Evolutionary conservation across 1,284 basidiomycete species (phyloP), one percentile per base, ranked within the genome.

Genomic region (Mixia osmundae): DNA sequence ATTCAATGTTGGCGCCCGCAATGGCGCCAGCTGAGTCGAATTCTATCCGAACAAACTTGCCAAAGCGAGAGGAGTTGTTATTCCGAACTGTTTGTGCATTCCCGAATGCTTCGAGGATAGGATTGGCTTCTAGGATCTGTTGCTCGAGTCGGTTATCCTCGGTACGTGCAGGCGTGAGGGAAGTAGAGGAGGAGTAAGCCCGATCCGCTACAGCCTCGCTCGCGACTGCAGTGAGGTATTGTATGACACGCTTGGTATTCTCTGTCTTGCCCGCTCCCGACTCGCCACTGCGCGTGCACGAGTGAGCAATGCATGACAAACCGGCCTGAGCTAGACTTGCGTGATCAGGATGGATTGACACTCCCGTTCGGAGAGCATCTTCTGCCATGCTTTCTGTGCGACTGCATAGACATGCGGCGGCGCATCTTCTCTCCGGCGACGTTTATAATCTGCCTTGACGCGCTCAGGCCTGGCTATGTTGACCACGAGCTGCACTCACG

Each of bases 231-330:
- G 91, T 89, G 23, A 99, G 72, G 57, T 97, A 99, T 56, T 97
- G 91, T 41, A 99, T 99, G 51, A 97, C 89, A 54, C 95, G 95
- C 67, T 99, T 97, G 11, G 91, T 99, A 59, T 89, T 97, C 56
- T 97, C 91, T 1, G 91, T 99, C 65, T 97, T 99, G 30, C 91
- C 91, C 2, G 91, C 91, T 28, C 91, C 91, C 3, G 91, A 97
- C 64, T 97, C 91, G 38, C 91, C 91, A 3, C 82, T 89, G 50
- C 10, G n/a, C n/a, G n/a, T n/a, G n/a, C n/a, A n/a, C n/a, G n/a
- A n/a, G n/a, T n/a, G n/a, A n/a, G n/a, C n/a, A n/a, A n/a, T n/a
- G n/a, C n/a, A n/a, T n/a, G 25, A 31, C 9, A 22, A 35, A 11
- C 19, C 11, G 14, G 9, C 10, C 9, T 9, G 33, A 15, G 20